A percentile compares a stretch with the other conserved stretches of the same genome.
These are phyloP conservation scores for Aureobasidium musti DNA, from an alignment of 2,329 filamentous ascomycete genomes.

Conservation along the genomic window DNA sequence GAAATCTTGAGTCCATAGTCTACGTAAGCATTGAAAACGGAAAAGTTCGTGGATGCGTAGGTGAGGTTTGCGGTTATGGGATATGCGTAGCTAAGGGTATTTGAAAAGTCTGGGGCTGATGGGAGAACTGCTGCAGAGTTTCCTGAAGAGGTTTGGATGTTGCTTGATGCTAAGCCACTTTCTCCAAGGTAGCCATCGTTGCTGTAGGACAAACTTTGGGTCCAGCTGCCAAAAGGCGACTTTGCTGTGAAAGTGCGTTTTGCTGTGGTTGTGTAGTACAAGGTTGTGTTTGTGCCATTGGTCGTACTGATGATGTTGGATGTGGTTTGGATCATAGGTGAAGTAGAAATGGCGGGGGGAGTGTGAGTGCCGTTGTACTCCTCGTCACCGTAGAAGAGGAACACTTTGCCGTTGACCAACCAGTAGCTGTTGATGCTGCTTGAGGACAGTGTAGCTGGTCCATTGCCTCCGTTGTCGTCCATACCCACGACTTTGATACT, in stretches of 20 bases:
- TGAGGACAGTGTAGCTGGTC: constrained; percentile 53
- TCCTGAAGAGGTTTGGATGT: constrained; percentile 55
- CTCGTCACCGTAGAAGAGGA: constrained; percentile 15
- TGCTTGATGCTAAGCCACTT: constrained; percentile 57
- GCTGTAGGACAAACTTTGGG: constrained; percentile 58
- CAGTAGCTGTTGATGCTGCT: constrained; percentile 65
- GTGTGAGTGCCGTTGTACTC: neutral
- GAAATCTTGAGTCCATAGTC: constrained; percentile 15
- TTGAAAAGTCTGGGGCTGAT: constrained; percentile 7
- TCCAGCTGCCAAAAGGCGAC: constrained; percentile 60
- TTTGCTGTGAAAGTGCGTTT: constrained; percentile 57
- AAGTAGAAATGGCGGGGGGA: constrained; percentile 13
- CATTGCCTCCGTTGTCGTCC: constrained; percentile 54
- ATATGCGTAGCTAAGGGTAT: constrained; percentile 4
- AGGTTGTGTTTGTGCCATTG: constrained; percentile 60
- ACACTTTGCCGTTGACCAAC: constrained; percentile 70
- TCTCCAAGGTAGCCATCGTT: constrained; percentile 59
- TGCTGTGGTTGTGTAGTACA: constrained; percentile 58
- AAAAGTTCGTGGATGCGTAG: neutral
- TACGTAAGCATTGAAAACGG: neutral
- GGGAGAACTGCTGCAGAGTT: constrained; percentile 40
- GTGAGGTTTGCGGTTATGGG: neutral
- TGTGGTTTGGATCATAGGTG: neutral
- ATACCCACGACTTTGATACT: constrained; percentile 68
- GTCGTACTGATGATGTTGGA: constrained; percentile 21